Base-by-base conservation (phyloP, 1,139 yeast genomes). In the Blastobotrys serpentis region DNA sequence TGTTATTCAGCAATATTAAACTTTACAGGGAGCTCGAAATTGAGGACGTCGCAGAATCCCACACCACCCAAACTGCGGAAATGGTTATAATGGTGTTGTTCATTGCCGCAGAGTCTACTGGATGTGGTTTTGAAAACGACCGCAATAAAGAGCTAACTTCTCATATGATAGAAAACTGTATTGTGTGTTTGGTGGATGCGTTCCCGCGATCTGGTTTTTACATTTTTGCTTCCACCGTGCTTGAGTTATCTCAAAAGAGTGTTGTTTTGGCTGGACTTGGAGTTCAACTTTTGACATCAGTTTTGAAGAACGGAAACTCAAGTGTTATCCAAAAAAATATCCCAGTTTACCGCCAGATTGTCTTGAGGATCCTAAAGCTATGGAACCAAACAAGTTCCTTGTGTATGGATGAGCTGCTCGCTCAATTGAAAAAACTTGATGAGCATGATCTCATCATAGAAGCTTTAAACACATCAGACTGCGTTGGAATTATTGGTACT, bases 311-410 rank as follows among this genome's bases (percentile, higher is more conserved):
- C 4, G 38, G 33, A n/a, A 18, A 18, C 3, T 14, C 41, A 3
- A 19, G n/a, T 4, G 11, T 4, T 4, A 18, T 39, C 7, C 19
- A 23, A 22, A 33, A 39, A n/a, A 3, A 13, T 10, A 4, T 39
- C 14, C 3, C 11, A 5, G 19, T 10, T 10, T 16, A 16, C 29
- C 32, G 32, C 7, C 11, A 22, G 5, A 16, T 29, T 13, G 19
- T 46, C n/a, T 3, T 7, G 16, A 26, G 30, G 23, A 16, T 46
- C 4, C 2, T 46, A 5, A 5, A 23, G 2, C 10, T 10, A 22
- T 46, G 49, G 49, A 5, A 42, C 26, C 32, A 29, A 16, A 36
- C 46, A 13, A 42, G 30, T n/a, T 34, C 49, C 1, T 42, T 41
- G 16, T n/a, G 36, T 23, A 26, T 46, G 38, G 8, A 30, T 19